Base-by-base conservation (phyloP, 1,284 basidiomycete genomes). In the Ustilago shanxiensis region DNA sequence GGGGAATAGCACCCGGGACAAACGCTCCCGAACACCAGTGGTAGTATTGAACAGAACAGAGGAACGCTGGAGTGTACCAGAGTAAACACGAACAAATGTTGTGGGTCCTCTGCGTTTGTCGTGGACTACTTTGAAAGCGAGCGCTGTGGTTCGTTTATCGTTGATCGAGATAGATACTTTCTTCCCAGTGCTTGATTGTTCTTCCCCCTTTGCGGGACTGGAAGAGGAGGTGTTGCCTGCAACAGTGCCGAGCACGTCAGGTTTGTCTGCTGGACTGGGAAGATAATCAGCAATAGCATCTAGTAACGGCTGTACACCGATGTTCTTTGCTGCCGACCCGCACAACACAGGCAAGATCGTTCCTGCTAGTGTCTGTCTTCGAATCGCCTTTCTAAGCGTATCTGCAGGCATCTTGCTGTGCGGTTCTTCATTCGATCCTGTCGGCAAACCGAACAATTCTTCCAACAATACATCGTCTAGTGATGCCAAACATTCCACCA, bases 111-210 rank as follows among this genome's bases (percentile, higher is more conserved):
- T 90, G 68, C 90, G 90, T 73, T 91, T 91, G 84, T 95, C 93
- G 92, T 93, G 95, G 26, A 89, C 89, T 20, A 95, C 93, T 84
- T 95, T 95, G 93, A 94, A 95, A 0, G 93, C 94, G 24, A 95
- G 88, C 1, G 71, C 70, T 13, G 70, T 60, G 20, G 72, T 65
- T 0, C 64, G 52, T 52, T 57, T 56, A 57, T 72, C 70, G 10
- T 51, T 28, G 5, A 79, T 51, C 14, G 67, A 53, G 47, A 80
- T 55, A 2, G 60, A n/a, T 2, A 77, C 62, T 37, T 86, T 81
- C 13, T 82, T 84, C 54, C 89, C n/a, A 10, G 14, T 7, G 14
- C 13, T 16, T 35, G 26, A 16, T 8, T 5, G 7, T 2, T 13
- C n/a, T 13, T 53, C 49, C 26, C 22, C 22, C 11, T 50, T 18